Percentiles rank a stretch among this genome's conserved stretches.
Conservation (phyloP, 192 early-diverging fungal species). For the Backusella luteola region DNA sequence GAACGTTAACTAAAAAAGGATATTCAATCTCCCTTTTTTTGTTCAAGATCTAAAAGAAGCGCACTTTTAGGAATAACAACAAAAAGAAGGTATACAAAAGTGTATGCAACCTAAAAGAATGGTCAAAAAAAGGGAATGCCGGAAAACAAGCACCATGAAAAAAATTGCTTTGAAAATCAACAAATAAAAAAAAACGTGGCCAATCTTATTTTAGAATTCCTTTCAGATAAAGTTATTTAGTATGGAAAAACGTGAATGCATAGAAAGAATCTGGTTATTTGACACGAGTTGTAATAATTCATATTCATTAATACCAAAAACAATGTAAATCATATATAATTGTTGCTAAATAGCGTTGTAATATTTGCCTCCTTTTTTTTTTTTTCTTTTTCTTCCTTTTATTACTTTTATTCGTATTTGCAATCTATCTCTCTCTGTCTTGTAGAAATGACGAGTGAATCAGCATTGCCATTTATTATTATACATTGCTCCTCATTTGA, state of each 20-base stretch:
- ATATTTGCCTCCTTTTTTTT: background rate
- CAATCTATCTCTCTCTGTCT: background rate
- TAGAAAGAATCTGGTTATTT: background rate
- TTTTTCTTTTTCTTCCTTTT: background rate
- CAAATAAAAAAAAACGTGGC: slow-evolving; percentile 1
- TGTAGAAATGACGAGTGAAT: background rate
- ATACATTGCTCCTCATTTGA: slow-evolving; percentile 13
- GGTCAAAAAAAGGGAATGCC: background rate
- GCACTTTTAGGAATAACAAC: background rate
- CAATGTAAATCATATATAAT: background rate
- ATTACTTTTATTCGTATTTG: background rate
- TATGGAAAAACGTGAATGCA: slow-evolving; percentile 5
- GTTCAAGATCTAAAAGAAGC: background rate
- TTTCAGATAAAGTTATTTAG: background rate
- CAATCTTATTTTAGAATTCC: background rate
- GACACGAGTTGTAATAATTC: slow-evolving; percentile 6
- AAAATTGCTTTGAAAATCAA: background rate
- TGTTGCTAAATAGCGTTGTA: background rate
- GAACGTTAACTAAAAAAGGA: background rate
- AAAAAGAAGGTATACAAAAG: background rate
- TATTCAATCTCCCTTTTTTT: background rate
- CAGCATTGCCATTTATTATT: background rate
- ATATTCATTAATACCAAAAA: background rate
- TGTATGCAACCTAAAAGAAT: background rate
- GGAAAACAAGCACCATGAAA: background rate